Base-by-base conservation (phyloP, 2,329 filamentous ascomycete genomes). In the Claviceps maximensis region DNA sequence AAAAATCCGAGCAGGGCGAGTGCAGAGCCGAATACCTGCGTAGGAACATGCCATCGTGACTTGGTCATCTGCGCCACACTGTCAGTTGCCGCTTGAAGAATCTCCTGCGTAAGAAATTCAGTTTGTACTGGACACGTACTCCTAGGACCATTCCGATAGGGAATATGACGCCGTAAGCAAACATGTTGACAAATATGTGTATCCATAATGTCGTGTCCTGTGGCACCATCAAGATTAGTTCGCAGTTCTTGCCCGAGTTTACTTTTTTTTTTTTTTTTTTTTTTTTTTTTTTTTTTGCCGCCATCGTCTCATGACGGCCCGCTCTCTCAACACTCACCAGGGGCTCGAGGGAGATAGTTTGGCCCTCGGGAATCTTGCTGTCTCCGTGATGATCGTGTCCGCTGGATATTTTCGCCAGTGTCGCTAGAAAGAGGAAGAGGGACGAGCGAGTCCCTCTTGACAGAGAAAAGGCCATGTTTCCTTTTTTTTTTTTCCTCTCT, bases 121-220 rank as follows among this genome's bases (percentile, higher is more conserved):
- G 6, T n/a, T 15, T n/a, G 31, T 10, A 23, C 33, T 27, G 44
- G 6, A 31, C n/a, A 72, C 84, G 62, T 80, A 93, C 87, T 55
- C 91, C 91, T 19, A 96, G 74, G 44, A 97, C 89, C 91, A 98
- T 97, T 61, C 93, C 93, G 17, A 88, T 77, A 12, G 93, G 93
- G 63, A 95, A 97, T 55, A 97, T 80, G 60, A 98, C 76, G 56
- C 93, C 93, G 74, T 94, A 97, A 54, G 89, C 82, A 54, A 93
- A 64, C 67, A 83, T 85, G 76, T 95, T 90, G 47, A 95, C 69
- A 55, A 95, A 77, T 63, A 98, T 97, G 70, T 98, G 93, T 60
- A 85, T 77, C 93, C 93, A 98, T 80, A 98, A 70, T 62, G 83
- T 88, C 44, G 83, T 78, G 67, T 97, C 93, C 79, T 83, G 58